phyloP scores from a whole-genome alignment of 1,284 basidiomycete genomes.

The Irpex sp. region DNA sequence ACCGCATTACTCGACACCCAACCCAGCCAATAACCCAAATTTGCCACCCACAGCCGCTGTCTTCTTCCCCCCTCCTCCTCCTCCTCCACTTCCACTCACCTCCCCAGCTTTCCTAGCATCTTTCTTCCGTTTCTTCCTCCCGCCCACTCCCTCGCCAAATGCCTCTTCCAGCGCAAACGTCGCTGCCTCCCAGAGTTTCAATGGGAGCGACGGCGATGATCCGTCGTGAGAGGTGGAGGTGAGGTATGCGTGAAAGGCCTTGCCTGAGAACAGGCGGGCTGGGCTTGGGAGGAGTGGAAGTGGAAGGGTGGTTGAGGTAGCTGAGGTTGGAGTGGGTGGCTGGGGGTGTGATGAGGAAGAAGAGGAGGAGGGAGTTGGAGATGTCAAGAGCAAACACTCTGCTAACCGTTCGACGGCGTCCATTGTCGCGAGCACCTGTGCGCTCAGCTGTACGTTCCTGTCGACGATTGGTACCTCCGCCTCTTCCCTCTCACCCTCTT shows the following conservation, averaged over 20 bases:
- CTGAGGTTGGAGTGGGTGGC: too few species aligned
- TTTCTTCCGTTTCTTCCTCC: slow-evolving; percentile 33
- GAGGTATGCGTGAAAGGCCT: slow-evolving; percentile 49
- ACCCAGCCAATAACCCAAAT: slow-evolving; percentile 9
- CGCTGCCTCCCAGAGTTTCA: slow-evolving; percentile 44
- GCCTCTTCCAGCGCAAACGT: slow-evolving; percentile 44
- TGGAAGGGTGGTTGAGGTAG: too few species aligned
- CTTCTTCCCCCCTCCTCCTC: neutral
- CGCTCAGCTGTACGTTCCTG: slow-evolving; percentile 68
- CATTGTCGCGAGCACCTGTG: slow-evolving; percentile 60
- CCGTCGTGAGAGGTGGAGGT: slow-evolving; percentile 24
- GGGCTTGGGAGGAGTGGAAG: slow-evolving; percentile 36
- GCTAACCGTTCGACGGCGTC: slow-evolving; percentile 57
- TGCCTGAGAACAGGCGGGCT: slow-evolving; percentile 53
- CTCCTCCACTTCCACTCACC: neutral
- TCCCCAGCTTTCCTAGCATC: slow-evolving; percentile 17
- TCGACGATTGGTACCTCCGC: slow-evolving; percentile 36
- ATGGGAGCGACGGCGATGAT: slow-evolving; percentile 2
- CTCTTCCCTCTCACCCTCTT: neutral
- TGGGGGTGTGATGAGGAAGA: neutral
- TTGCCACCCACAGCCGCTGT: slow-evolving; percentile 4
- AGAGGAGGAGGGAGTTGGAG: neutral
- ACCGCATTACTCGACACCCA: too few species aligned
- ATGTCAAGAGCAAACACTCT: slow-evolving; percentile 46
- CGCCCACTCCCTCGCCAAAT: slow-evolving; percentile 36